Conservation (phyloP, 192 early-diverging fungal genomes). For the Umbelopsis ramanniana region DNA sequence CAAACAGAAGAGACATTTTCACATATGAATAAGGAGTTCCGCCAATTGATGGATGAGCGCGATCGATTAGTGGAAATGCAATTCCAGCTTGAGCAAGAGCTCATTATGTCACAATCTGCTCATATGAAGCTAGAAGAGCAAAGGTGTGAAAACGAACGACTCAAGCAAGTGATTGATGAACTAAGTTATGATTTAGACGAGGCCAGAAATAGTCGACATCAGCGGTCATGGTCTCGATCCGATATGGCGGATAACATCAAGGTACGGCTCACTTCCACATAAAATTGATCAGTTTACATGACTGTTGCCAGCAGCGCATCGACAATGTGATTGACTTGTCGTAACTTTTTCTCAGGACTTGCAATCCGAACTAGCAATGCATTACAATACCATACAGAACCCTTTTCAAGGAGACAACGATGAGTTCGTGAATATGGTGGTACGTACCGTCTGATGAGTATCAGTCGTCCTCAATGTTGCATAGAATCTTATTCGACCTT, state of each 20-base stretch:
- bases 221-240: neutral
- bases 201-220: slow-evolving; percentile 30
- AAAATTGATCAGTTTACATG: too few species aligned
- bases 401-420: slow-evolving; percentile 17
- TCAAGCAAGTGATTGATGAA: slow-evolving; percentile 47
- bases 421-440: slow-evolving; percentile 13
- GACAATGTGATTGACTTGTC: neutral
- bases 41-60: slow-evolving; percentile 39
- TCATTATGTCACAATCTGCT: slow-evolving; percentile 32
- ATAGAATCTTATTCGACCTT: neutral
- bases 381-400: neutral
- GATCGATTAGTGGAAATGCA: slow-evolving; percentile 36
- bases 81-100: slow-evolving; percentile 33
- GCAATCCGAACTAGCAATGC: slow-evolving; percentile 1
- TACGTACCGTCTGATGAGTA: neutral
- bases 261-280: neutral
- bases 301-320: too few species aligned
- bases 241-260: slow-evolving; percentile 12
- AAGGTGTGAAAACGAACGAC: slow-evolving; percentile 42
- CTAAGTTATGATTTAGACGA: slow-evolving; percentile 47
- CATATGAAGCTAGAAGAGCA: slow-evolving; percentile 46
- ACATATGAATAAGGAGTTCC: slow-evolving; percentile 34
- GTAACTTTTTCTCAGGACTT: neutral
- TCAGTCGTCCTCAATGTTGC: too few species aligned
- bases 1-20: slow-evolving; percentile 37